Conservation (phyloP, 805 yeast genomes). For the Yamadazyma kitorensis region DNA sequence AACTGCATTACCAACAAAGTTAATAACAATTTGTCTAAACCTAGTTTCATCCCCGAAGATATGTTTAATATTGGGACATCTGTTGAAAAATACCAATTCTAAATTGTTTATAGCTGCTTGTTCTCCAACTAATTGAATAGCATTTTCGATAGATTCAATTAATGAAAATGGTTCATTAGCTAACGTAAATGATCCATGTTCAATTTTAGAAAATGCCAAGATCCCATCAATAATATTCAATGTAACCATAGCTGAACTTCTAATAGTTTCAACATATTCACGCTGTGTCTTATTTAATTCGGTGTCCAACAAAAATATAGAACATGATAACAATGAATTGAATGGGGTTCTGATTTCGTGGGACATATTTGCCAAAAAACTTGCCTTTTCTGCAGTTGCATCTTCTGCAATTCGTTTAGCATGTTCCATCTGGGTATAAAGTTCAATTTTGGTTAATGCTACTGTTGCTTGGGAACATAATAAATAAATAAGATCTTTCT, state of each 20-base stretch:
- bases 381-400: conserved; percentile 54
- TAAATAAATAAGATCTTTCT: conserved; percentile 39
- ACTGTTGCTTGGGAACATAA: conserved; percentile 53
- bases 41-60: conserved; percentile 50
- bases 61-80: conserved; percentile 34
- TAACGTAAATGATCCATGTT: conserved; percentile 50
- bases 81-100: conserved; percentile 44
- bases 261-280: conserved; percentile 52
- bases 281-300: conserved; percentile 40
- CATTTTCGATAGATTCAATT: conserved; percentile 45
- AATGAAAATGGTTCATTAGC: conserved; percentile 44
- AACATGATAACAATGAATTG: conserved; percentile 48
- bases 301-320: conserved; percentile 49
- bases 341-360: conserved; percentile 58
- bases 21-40: conserved; percentile 49
- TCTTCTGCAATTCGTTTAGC: conserved; percentile 46
- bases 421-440: conserved; percentile 46
- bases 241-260: conserved; percentile 49
- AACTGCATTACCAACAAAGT: conserved; percentile 52
- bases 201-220: conserved; percentile 52
- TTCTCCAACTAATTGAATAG: conserved; percentile 47
- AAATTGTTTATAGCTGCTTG: conserved; percentile 43
- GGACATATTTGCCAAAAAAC: conserved; percentile 53
- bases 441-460: conserved; percentile 45
- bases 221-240: conserved; percentile 53